Percentiles rank a stretch among this genome's conserved stretches.
These are phyloP conservation scores for Piloderma croceum DNA, from an alignment of 768 basidiomycete species.

Conservation along the genomic window DNA sequence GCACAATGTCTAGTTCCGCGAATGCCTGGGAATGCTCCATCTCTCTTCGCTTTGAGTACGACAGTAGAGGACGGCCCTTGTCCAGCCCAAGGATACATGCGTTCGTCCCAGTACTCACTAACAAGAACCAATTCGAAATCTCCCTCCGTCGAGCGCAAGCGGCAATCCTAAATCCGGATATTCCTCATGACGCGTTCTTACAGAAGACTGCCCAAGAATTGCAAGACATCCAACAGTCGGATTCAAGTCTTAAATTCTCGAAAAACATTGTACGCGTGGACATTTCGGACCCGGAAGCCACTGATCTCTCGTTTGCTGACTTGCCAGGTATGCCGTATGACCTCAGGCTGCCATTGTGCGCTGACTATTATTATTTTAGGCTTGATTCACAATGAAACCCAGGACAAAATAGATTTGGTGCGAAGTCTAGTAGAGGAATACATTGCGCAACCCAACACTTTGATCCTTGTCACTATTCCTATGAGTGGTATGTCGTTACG, in stretches of 20 bases:
- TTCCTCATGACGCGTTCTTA: constrained; percentile 15
- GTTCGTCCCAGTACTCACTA: constrained; percentile 28
- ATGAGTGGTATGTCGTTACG: constrained; percentile 44
- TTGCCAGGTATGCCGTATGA: constrained; percentile 39
- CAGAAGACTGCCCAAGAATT: constrained; percentile 21
- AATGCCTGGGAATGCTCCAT: constrained; percentile 24
- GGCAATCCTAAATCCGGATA: constrained; percentile 35
- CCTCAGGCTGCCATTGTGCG: no score
- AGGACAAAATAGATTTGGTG: constrained; percentile 40
- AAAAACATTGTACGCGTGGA: constrained; percentile 45
- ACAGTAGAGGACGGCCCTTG: constrained; percentile 21
- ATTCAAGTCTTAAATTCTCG: constrained; percentile 40
- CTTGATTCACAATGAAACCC: constrained; percentile 50
- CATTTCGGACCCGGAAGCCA: constrained; percentile 38
- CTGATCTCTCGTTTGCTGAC: constrained; percentile 50
- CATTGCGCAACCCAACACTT: constrained; percentile 43
- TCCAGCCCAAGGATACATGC: neutral
- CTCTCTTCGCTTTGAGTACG: constrained; percentile 35
- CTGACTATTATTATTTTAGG: no score
- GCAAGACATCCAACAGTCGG: constrained; percentile 10
- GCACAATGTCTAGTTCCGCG: constrained; percentile 22
- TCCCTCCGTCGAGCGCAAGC: constrained; percentile 43
- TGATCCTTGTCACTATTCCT: constrained; percentile 63
- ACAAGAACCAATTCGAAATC: constrained; percentile 36
- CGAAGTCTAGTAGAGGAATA: constrained; percentile 41